phyloP scores from a whole-genome alignment of 176 grass and related monocot species.

The Neostapfia colusana region DNA sequence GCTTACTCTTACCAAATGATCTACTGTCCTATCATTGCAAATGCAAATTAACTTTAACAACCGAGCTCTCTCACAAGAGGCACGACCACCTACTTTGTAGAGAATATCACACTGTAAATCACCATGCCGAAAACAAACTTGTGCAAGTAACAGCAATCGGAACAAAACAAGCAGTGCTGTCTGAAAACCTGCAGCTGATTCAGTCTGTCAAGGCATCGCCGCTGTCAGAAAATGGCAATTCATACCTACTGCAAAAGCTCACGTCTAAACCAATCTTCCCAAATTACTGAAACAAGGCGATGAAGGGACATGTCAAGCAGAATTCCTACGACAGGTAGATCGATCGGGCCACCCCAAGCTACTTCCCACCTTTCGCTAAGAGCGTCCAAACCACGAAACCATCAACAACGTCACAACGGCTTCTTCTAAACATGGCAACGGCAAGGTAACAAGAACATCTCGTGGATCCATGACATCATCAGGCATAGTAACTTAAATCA shows the following conservation, averaged over 20 bases:
- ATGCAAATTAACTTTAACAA: background rate
- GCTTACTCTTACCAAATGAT: constrained; percentile 30
- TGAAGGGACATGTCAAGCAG: background rate
- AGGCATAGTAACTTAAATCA: background rate
- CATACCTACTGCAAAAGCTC: background rate
- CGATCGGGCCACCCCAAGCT: background rate
- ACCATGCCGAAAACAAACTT: background rate
- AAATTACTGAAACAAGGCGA: constrained; percentile 7
- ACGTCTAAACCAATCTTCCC: background rate
- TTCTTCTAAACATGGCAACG: background rate
- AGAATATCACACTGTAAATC: background rate
- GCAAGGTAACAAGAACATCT: background rate
- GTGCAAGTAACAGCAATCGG: background rate
- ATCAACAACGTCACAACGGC: background rate
- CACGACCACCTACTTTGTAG: background rate
- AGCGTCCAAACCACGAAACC: background rate
- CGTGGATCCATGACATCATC: background rate
- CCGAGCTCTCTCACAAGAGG: background rate
- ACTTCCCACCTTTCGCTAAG: background rate
- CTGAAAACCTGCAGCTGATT: background rate
- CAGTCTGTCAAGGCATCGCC: background rate
- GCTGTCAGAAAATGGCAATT: background rate
- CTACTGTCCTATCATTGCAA: background rate
- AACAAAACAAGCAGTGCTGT: background rate
- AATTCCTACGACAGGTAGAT: background rate